These are phyloP conservation scores for Orbilia brochopaga DNA, from an alignment of 2,329 filamentous ascomycete genomes.

Conservation along the genomic window DNA sequence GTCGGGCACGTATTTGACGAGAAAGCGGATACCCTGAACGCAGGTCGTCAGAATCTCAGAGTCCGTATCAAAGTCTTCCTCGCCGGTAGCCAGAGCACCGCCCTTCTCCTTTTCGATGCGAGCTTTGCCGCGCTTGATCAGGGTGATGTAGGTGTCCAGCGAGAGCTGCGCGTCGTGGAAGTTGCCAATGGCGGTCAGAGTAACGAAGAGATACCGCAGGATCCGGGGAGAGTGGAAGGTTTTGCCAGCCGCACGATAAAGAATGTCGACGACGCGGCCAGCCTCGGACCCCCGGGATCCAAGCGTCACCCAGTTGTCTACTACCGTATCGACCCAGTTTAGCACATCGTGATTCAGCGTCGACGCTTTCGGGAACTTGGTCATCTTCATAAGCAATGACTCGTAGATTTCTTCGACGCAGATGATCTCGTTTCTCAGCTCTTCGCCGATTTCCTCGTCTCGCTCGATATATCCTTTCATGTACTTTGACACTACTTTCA, in stretches of 20 bases:
- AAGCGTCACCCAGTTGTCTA: conserved; percentile 83
- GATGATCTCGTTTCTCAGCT: conserved; percentile 78
- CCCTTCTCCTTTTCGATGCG: conserved; percentile 81
- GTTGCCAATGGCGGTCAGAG: conserved; percentile 85
- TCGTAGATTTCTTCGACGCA: conserved; percentile 81
- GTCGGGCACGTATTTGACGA: conserved; percentile 81
- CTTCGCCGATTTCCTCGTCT: conserved; percentile 61
- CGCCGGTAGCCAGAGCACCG: conserved; percentile 68
- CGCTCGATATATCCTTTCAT: conserved; percentile 32
- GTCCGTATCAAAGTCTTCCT: conserved; percentile 78
- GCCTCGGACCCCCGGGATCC: conserved; percentile 68
- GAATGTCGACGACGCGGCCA: conserved; percentile 74
- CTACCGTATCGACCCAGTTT: conserved; percentile 76
- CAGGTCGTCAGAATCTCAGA: conserved; percentile 77
- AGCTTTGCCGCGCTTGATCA: conserved; percentile 83
- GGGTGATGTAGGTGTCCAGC: conserved; percentile 88
- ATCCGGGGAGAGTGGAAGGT: conserved; percentile 95
- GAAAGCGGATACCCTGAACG: conserved; percentile 76
- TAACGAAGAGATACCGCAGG: conserved; percentile 81
- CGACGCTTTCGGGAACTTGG: conserved; percentile 81
- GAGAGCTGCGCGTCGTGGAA: conserved; percentile 91
- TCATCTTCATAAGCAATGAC: conserved; percentile 75
- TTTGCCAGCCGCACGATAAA: conserved; percentile 89
- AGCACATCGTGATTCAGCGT: conserved; percentile 81
- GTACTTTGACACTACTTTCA: conserved; percentile 49